Evolutionary conservation across 75 land plant species (phyloP).

Genomic region (Cryptomeria japonica): DNA sequence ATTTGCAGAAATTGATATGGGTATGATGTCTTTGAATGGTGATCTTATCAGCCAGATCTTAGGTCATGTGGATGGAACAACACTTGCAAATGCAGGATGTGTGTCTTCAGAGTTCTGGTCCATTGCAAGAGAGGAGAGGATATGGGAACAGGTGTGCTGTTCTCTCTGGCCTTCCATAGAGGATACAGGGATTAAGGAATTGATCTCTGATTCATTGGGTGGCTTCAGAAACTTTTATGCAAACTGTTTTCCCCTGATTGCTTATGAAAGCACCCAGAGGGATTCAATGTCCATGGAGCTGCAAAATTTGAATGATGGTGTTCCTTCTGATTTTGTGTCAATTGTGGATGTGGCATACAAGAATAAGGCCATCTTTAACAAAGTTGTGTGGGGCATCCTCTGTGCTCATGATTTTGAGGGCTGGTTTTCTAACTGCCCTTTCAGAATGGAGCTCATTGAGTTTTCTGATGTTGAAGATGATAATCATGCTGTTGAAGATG

Average conservation of each 20-base stretch:
- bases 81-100: conserved; percentile 28
- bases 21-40: conserved; percentile 35
- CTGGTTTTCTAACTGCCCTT: conserved; percentile 84
- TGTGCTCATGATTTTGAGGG: conserved; percentile 45
- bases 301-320: conserved; percentile 34
- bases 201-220: conserved; percentile 26
- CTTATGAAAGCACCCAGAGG: not conserved
- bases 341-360: conserved; percentile 71
- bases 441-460: conserved; percentile 54
- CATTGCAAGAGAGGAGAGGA: too few species aligned
- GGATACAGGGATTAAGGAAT: conserved; percentile 38
- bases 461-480: conserved; percentile 20
- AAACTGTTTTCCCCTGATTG: conserved; percentile 19
- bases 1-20: conserved; percentile 8
- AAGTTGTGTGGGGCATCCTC: conserved; percentile 62
- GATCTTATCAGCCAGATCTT: conserved; percentile 70
- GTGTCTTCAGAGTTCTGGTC: too few species aligned
- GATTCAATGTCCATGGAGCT: conserved; percentile 30
- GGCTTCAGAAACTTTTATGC: too few species aligned
- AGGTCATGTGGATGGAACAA: conserved; percentile 66
- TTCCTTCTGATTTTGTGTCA: conserved; percentile 66
- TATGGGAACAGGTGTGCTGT: conserved; percentile 25
- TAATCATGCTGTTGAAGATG: conserved; percentile 9
- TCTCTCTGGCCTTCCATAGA: conserved; percentile 55
- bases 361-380: conserved; percentile 52